Conservation (phyloP, 495 filamentous ascomycete genomes). For the Penicillium canariense region DNA sequence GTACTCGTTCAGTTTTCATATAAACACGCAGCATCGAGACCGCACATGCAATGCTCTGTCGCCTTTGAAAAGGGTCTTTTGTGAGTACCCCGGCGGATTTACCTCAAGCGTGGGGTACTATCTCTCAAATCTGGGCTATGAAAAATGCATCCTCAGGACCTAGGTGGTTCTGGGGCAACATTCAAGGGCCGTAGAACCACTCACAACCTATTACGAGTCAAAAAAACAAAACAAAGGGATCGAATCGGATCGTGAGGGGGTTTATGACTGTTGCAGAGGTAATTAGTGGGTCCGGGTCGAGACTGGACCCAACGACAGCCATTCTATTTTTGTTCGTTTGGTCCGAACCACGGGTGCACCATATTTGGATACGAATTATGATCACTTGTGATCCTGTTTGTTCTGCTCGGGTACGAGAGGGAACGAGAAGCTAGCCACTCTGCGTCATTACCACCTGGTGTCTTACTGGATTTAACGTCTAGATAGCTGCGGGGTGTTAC, state of each 20-base stretch:
- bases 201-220: not conserved
- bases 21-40: too few species aligned
- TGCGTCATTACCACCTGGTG: not conserved
- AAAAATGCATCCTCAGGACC: not conserved
- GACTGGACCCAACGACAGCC: slow-evolving; percentile 9
- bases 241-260: not conserved
- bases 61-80: too few species aligned
- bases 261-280: slow-evolving; percentile 3
- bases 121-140: too few species aligned
- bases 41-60: too few species aligned
- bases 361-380: slow-evolving; percentile 3
- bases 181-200: not conserved
- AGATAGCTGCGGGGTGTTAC: not conserved
- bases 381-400: not conserved
- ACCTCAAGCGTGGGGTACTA: too few species aligned
- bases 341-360: slow-evolving; percentile 7
- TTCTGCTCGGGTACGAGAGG: not conserved
- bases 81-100: too few species aligned
- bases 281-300: not conserved
- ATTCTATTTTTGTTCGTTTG: slow-evolving; percentile 14
- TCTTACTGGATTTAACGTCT: too few species aligned
- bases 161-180: not conserved
- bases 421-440: not conserved
- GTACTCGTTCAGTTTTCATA: not conserved
- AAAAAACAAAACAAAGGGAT: not conserved